phyloP scores from a whole-genome alignment of 1,284 basidiomycete species.

The Pholiota adiposa region DNA sequence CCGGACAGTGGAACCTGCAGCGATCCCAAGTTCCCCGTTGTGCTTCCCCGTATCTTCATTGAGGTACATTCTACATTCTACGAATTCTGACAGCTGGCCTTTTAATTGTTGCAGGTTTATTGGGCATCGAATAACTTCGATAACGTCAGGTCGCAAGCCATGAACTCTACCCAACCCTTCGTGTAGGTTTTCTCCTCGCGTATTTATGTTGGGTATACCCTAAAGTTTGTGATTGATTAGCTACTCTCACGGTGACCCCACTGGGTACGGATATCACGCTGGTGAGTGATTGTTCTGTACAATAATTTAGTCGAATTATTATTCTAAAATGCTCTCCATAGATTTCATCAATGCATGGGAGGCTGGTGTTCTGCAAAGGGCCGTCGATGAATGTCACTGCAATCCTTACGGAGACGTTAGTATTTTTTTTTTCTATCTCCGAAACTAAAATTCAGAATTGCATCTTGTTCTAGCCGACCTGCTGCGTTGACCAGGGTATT shows the following conservation, averaged over 20 bases:
- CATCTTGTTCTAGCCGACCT: conserved; percentile 32
- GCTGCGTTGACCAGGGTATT: conserved; percentile 44
- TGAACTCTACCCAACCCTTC: conserved; percentile 47
- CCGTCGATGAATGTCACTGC: conserved; percentile 49
- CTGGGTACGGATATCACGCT: conserved; percentile 56
- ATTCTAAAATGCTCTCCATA: conserved; percentile 11
- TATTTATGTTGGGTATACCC: not conserved
- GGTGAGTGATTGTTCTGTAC: conserved; percentile 29
- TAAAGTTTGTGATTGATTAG: conserved; percentile 26
- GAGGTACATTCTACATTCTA: conserved; percentile 34
- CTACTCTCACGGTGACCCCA: conserved; percentile 39
- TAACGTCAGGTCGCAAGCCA: conserved; percentile 36
- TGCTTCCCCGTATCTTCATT: conserved; percentile 48
- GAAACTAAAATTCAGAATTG: not conserved
- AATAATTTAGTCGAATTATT: not conserved
- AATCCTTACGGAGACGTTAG: conserved; percentile 44
- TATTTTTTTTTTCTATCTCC: not conserved
- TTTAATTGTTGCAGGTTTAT: conserved; percentile 38
- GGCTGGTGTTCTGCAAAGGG: conserved; percentile 45
- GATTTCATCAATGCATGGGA: conserved; percentile 60
- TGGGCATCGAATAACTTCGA: conserved; percentile 42
- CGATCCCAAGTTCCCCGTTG: conserved; percentile 45
- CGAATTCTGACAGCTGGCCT: not conserved
- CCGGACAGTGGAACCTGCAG: conserved; percentile 48
- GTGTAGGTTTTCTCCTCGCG: conserved; percentile 35